Evolutionary conservation across 1,139 yeast genomes (phyloP).

Genomic region (Pneumocystis sp.): DNA sequence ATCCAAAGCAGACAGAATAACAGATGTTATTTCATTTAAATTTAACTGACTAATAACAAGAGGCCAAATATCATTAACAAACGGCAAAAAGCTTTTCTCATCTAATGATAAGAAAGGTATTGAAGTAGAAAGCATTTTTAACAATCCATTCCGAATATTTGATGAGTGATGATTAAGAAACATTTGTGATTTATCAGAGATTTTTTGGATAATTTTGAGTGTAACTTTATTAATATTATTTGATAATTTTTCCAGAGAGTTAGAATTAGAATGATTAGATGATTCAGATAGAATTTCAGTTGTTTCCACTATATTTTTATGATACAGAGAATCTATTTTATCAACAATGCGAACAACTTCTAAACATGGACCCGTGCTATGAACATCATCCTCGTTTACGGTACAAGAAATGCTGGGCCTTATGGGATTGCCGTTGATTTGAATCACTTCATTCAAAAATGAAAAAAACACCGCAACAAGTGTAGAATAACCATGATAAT

Average conservation of each 20-base stretch:
- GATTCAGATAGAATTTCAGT: neutral
- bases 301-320: constrained; percentile 26
- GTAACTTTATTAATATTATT: constrained; percentile 37
- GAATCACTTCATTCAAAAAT: constrained; percentile 50
- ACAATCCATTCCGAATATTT: constrained; percentile 39
- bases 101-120: constrained; percentile 54
- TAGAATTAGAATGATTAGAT: neutral
- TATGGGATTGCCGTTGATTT: constrained; percentile 31
- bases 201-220: constrained; percentile 47
- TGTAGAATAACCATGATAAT: constrained; percentile 64
- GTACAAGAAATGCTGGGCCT: constrained; percentile 1
- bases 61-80: constrained; percentile 61
- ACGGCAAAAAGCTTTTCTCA: constrained; percentile 44
- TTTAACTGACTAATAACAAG: constrained; percentile 22
- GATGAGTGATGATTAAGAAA: constrained; percentile 55
- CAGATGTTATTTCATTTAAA: constrained; percentile 19
- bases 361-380: constrained; percentile 9
- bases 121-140: constrained; percentile 35
- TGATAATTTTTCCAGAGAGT: neutral
- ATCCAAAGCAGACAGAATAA: constrained; percentile 29
- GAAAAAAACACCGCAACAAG: constrained; percentile 62
- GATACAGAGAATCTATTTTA: constrained; percentile 13
- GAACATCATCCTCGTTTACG: constrained; percentile 4
- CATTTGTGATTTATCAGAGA: constrained; percentile 55
- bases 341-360: constrained; percentile 27